Evolutionary conservation across 1,284 basidiomycete genomes (phyloP).

Genomic region (Fomitopsis palustris): DNA sequence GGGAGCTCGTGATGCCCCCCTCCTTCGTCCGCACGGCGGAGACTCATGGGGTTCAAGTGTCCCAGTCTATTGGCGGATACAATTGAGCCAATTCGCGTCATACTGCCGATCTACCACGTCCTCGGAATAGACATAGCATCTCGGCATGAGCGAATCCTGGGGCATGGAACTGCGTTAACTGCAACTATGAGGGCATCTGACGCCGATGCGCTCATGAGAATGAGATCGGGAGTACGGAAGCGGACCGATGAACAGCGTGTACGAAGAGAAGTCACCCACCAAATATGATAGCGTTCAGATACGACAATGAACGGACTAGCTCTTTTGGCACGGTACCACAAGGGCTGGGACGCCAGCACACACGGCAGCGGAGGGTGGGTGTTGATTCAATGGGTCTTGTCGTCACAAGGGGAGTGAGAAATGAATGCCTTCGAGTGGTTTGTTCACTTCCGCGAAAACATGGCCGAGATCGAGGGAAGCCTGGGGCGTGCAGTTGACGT

Average conservation of each 20-base stretch:
- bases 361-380: too few species aligned
- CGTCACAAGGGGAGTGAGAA: too few species aligned
- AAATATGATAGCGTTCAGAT: neutral
- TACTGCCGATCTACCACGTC: neutral
- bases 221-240: neutral
- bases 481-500: too few species aligned
- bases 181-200: neutral
- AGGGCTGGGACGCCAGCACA: neutral
- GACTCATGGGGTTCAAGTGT: neutral
- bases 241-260: neutral
- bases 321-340: neutral
- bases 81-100: neutral
- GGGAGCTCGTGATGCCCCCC: constrained; percentile 2
- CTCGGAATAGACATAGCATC: neutral
- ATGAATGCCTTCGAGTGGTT: too few species aligned
- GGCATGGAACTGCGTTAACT: neutral
- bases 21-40: neutral
- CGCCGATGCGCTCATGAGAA: neutral
- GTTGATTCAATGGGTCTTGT: too few species aligned
- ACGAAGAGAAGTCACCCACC: neutral
- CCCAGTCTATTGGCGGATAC: neutral
- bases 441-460: too few species aligned
- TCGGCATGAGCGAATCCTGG: neutral
- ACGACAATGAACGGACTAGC: neutral
- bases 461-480: too few species aligned